Base-by-base conservation (phyloP, 208 protist species). In the Crithidia thermophila region DNA sequence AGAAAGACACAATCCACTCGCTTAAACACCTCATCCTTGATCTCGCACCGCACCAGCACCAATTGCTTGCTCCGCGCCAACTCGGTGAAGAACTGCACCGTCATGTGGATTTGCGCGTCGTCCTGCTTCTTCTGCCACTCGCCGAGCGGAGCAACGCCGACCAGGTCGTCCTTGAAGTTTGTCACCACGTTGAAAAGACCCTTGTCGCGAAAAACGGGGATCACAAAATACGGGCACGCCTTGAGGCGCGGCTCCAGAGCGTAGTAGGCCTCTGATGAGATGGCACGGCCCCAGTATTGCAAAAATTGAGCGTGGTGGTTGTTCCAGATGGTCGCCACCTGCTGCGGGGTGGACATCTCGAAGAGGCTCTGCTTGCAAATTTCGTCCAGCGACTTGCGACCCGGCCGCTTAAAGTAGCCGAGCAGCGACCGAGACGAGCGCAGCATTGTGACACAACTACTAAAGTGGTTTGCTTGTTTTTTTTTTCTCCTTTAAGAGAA, bases 71-170 rank as follows among this genome's bases (percentile, higher is more conserved):
- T 86, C 36, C 79, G 77, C 61, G 77, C 51, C n/a, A 97, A 76
- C 64, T 97, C 93, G 1, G 90, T 96, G 68, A 97, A 97, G 72
- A 97, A 97, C 72, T 97, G 93, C 45, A 97, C 88, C 18, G 93
- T 97, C 93, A 97, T 97, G 79, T 97, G 88, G 25, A 93, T 76
- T 45, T 82, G 64, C 23, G 93, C 83, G 67, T 86, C 43, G 55
- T 94, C 90, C 66, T 96, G 90, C 77, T 95, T 92, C 64, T 89
- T 61, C 63, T 97, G 93, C 85, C 88, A 97, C 74, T 95, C 93
- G 7, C 74, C 89, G 0, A 97, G 84, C 16, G 93, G 90, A 0
- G 88, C 82, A n/a, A 94, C 87, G 23, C 87, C 88, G 7, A 96
- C 68, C 50, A 97, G 73, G 69, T 94, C 93, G 16, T 86, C 77